Base-by-base conservation (phyloP, 1,284 basidiomycete genomes). In the Moesziomyces antarcticus region DNA sequence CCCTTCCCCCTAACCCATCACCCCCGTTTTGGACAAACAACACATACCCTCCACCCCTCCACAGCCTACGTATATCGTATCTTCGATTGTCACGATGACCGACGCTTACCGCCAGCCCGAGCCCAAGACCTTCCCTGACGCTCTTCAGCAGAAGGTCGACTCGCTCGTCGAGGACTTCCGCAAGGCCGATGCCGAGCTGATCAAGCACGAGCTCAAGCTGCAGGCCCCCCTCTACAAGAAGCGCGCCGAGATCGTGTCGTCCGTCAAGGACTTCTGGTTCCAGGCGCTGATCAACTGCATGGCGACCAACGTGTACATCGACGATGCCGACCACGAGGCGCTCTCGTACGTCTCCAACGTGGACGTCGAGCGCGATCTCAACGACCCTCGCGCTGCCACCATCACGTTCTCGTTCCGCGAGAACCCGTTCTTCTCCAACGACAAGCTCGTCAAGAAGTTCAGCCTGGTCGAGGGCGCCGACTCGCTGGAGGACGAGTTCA, bases 231-330 rank as follows among this genome's bases (percentile, higher is more conserved):
- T 82, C 37, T 77, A 78, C 66, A 64, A 71, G 54, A 78, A 82
- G 76, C 77, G 81, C 42, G 77, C 69, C 49, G 69, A 77, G 24
- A 67, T 82, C 25, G 61, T 79, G 16, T 68, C 68, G 5, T 68
- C 61, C 22, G 74, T 82, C 50, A 64, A 74, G 45, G 70, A 75
- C 57, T 82, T 82, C 46, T 82, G 81, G 81, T 68, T 73, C 54
- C 78, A 79, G 61, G 73, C 80, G 14, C 47, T 82, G 55, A 77
- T 75, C 60, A 82, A 82, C 73, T 80, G 77, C 62, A 74, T 79
- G 56, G 67, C 74, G 25, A 78, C 73, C 44, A 80, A 79, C 66
- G 73, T 81, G 45, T 82, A 80, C 75, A 77, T 82, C 47, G 80
- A 82, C 49, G 78, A 81, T 60, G 77, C 79, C 27, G 81, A 82